Evolutionary conservation across 2,329 filamentous ascomycete genomes (phyloP).

Genomic region (Alternaria triticina): DNA sequence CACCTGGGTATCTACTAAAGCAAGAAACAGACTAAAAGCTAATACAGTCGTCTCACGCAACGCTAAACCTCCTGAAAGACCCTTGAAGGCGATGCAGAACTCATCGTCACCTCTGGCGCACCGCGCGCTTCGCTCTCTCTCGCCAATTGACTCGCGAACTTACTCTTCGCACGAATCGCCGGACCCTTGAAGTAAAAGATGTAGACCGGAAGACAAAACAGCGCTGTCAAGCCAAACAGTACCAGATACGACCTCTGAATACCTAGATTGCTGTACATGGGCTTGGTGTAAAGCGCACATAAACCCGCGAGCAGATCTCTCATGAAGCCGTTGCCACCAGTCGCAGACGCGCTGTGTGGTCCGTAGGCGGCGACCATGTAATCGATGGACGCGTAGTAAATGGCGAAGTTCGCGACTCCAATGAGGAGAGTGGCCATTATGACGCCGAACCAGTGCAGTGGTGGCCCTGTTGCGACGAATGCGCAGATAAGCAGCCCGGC

Average conservation of each 20-base stretch:
- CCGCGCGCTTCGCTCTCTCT: not conserved
- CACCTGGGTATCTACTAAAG: not conserved
- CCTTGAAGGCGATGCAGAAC: not conserved
- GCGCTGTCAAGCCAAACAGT: constrained; percentile 57
- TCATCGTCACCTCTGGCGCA: not conserved
- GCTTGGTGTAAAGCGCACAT: constrained; percentile 60
- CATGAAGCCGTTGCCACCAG: constrained; percentile 77
- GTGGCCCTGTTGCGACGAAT: constrained; percentile 65
- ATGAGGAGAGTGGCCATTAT: constrained; percentile 56
- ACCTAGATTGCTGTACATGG: constrained; percentile 45
- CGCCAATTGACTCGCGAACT: not conserved
- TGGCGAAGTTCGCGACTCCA: constrained; percentile 72
- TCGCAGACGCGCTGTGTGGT: constrained; percentile 73
- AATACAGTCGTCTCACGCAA: not conserved
- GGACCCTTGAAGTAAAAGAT: constrained; percentile 54
- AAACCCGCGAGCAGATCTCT: constrained; percentile 76
- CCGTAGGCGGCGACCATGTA: constrained; percentile 78
- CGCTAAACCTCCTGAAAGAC: not conserved
- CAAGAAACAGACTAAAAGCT: not conserved
- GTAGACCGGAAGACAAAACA: constrained; percentile 61
- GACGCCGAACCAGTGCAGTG: constrained; percentile 66
- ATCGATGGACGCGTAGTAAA: constrained; percentile 78
- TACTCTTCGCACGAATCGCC: not conserved
- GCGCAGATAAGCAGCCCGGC: constrained; percentile 74
- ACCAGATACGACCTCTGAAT: constrained; percentile 42